Evolutionary conservation across 1,284 basidiomycete species (phyloP), one percentile per base, ranked within the genome.

Genomic region (Puccinia polysora): DNA sequence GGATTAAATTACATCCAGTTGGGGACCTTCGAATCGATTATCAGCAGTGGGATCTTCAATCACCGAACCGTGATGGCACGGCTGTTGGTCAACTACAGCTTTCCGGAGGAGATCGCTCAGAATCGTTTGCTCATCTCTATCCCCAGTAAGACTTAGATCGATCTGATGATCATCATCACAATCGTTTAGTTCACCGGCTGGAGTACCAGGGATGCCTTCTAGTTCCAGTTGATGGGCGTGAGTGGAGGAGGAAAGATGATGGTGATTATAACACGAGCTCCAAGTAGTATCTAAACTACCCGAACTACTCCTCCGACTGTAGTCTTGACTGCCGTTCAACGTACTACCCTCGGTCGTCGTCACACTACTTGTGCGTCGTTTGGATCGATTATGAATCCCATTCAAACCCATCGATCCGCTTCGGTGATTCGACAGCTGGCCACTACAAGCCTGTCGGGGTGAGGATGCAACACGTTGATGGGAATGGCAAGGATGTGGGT

Each of bases 181-280:
- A 38, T 63, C 43, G n/a, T 28, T 25, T n/a, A 43, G 20, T 3
- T 30, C 28, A 45, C 18, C 62, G 12, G 38, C 65, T 3, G 65
- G 65, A 5, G 65, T 68, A 12, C 65, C 65, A 4, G 65, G 65
- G 20, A 68, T 68, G 6, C 52, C 52, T 49, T 68, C 65, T 1
- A 68, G 40, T 4, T 10, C 25, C 23, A 2, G 32, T 32, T 38
- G 1, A 53, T 30, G 52, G 25, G 18, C 28, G 52, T 23, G 18
- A n/a, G 47, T 50, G 20, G n/a, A 50, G 28, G 49, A 25, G 7
- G 8, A 45, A 30, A 45, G 23, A 23, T 28, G 43, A 25, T 28
- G n/a, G 4, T n/a, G 28, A 15, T 10, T 25, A 18, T 23, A 50
- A 15, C n/a, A 34, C 4, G 45, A 49, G 34, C 25, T 43, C 60